phyloP scores from a whole-genome alignment of 331 rosid species.

The Pyracantha coccinea region DNA sequence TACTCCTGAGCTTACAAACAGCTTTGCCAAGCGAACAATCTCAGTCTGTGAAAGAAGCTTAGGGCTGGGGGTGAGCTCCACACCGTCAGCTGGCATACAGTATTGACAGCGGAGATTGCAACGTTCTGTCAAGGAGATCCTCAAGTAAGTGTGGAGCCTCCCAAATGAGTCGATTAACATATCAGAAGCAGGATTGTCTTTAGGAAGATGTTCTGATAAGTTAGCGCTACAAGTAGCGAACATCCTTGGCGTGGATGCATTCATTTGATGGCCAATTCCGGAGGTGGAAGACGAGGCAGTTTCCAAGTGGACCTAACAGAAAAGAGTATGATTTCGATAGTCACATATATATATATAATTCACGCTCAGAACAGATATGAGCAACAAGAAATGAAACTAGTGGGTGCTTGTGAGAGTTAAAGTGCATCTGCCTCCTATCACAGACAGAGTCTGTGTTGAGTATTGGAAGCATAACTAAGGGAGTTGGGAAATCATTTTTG shows the following conservation, averaged over 20 bases:
- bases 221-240: constrained; percentile 42
- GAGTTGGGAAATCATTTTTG: no score
- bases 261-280: constrained; percentile 6
- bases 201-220: constrained; percentile 34
- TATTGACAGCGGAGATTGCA: constrained; percentile 91
- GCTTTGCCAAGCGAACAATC: constrained; percentile 56
- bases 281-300: no score
- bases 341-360: no score
- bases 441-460: no score
- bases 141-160: constrained; percentile 82
- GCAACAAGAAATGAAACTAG: no score
- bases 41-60: constrained; percentile 52
- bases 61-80: constrained; percentile 62
- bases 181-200: constrained; percentile 50
- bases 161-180: constrained; percentile 93
- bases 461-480: no score
- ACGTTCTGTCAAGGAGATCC: constrained; percentile 88
- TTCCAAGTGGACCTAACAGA: no score
- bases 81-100: constrained; percentile 96
- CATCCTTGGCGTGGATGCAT: constrained; percentile 27
- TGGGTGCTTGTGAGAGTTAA: no score
- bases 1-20: constrained; percentile 79
- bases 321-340: no score
- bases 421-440: no score
- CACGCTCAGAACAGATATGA: no score